Base-by-base conservation (phyloP, 2,329 filamentous ascomycete species). In the Epichloe glyceriae region DNA sequence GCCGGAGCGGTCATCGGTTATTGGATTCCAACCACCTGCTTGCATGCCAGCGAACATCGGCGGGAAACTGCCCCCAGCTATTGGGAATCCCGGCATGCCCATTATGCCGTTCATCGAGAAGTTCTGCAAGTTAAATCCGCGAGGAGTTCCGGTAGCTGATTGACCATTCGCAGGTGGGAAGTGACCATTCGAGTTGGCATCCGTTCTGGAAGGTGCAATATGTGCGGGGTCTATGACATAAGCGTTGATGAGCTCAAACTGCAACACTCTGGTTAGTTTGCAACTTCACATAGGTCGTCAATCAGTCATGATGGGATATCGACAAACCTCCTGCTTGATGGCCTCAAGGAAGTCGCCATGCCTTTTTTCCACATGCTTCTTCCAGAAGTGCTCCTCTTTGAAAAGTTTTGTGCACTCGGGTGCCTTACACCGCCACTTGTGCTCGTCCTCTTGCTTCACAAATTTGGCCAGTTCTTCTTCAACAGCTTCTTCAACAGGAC, bases 351-450 rank as follows among this genome's bases (percentile, higher is more conserved):
- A 98, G 50, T 97, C 91, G 0, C 79, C 66, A 65, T 98, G 93
- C 52, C 94, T 83, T 72, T 98, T 98, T 69, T 97, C 91, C 15
- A 97, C 84, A 61, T 98, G 93, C 73, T 98, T 98, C 62, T 83
- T 84, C 91, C 94, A 98, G 66, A 98, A 98, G 60, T 91, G 82
- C 42, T 95, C 86, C 52, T 93, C 93, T 67, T 97, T 97, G 76
- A 98, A 98, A 7, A 98, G 73, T 69, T 98, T 98, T 11, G 86
- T 85, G 68, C 93, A 98, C 39, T 96, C 90, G 1, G 91, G 91
- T 4, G 95, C 90, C 67, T 93, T 95, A 76, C 93, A 98, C 54
- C 94, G 82, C 75, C 85, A 98, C 65, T 97, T 97, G 61, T 91
- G 85, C 66, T 96, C 90, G 60, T 98, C 94, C 66, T 98, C 93